These are phyloP conservation scores for Fusarium begoniae DNA, from an alignment of 2,329 filamentous ascomycete species.

Conservation along the genomic window DNA sequence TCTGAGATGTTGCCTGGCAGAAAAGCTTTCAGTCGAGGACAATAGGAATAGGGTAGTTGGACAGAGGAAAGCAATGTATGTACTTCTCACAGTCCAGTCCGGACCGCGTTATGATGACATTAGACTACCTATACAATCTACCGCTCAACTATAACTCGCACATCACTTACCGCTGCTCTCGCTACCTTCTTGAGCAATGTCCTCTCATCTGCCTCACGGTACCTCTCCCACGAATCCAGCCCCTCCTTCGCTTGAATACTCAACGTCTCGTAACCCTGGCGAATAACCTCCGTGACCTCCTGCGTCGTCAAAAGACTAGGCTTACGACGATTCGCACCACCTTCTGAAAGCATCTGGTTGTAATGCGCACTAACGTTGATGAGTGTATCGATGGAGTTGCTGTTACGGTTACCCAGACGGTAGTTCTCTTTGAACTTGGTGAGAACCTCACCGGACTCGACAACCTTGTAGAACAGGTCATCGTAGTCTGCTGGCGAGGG, in stretches of 20 bases:
- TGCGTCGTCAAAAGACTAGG: constrained; percentile 79
- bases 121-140: constrained; percentile 23
- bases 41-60: neutral
- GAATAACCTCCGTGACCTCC: constrained; percentile 91
- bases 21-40: neutral
- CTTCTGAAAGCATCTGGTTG: constrained; percentile 77
- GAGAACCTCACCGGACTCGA: constrained; percentile 87
- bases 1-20: neutral
- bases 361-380: constrained; percentile 88
- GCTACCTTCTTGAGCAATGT: constrained; percentile 87
- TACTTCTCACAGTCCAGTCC: neutral
- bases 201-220: constrained; percentile 87
- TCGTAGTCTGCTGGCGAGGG: constrained; percentile 90
- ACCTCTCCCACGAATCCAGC: constrained; percentile 85
- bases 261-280: constrained; percentile 94
- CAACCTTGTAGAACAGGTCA: constrained; percentile 97
- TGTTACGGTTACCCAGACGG: constrained; percentile 63
- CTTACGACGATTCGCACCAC: constrained; percentile 50
- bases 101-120: constrained; percentile 2
- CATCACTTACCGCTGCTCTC: constrained; percentile 75
- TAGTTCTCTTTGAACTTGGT: constrained; percentile 85
- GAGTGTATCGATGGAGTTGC: constrained; percentile 83
- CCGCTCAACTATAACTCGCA: constrained; percentile 59
- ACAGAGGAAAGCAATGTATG: neutral
- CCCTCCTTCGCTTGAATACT: constrained; percentile 91